phyloP scores from a whole-genome alignment of 73 alveolate species.

The Paramecium sexaurelia region DNA sequence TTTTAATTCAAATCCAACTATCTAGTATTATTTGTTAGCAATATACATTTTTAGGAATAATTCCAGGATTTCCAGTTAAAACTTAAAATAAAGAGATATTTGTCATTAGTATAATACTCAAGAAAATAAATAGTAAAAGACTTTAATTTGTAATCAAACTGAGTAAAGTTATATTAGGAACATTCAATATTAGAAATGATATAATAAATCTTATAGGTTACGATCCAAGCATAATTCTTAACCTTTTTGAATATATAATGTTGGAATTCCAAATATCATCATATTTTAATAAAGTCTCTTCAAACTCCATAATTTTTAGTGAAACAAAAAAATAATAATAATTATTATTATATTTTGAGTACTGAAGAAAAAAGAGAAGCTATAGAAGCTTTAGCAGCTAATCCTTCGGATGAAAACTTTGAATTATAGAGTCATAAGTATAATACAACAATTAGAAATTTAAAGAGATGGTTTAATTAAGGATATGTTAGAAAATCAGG shows the following conservation, averaged over 20 bases:
- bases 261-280: not conserved
- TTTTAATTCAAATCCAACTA: constrained; percentile 13
- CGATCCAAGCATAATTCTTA: not conserved
- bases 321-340: not conserved
- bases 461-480: constrained; percentile 41
- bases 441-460: constrained; percentile 5
- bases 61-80: constrained; percentile 65
- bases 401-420: not conserved
- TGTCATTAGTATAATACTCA: not conserved
- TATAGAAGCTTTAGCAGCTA: not conserved
- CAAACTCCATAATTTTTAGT: not conserved
- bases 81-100: constrained; percentile 39
- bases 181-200: not conserved
- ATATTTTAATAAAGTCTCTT: not conserved
- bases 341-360: not conserved
- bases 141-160: not conserved
- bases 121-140: not conserved
- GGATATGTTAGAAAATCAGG: constrained; percentile 39
- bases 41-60: constrained; percentile 60
- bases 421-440: not conserved
- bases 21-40: not conserved
- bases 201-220: not conserved
- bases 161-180: not conserved
- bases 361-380: constrained; percentile 1
- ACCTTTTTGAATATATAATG: not conserved